Conservation (phyloP, 176 grass and related monocot species). For the Musa troglodytarum region DNA sequence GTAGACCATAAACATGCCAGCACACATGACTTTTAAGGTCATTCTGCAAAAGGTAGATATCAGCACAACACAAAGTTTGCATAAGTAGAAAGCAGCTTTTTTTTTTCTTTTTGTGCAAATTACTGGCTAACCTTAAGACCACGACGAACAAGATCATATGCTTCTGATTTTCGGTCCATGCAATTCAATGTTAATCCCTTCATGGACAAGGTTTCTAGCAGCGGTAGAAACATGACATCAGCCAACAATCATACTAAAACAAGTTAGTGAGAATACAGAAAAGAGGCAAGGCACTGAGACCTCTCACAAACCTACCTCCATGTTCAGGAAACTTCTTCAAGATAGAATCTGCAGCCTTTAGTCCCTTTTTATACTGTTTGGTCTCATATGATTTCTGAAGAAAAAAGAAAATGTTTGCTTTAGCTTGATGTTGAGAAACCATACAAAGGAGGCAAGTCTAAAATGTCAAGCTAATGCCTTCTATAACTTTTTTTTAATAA, state of each 20-base stretch:
- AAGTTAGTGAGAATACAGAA: neutral
- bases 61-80: conserved; percentile 23
- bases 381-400: conserved; percentile 91
- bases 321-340: conserved; percentile 93
- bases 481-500: neutral
- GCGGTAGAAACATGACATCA: neutral
- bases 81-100: conserved; percentile 7
- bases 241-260: neutral
- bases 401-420: conserved; percentile 13
- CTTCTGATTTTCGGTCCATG: conserved; percentile 91
- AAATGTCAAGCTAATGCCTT: neutral
- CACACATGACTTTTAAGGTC: conserved; percentile 99
- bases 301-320: conserved; percentile 38
- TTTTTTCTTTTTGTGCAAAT: neutral
- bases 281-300: neutral
- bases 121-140: conserved; percentile 57
- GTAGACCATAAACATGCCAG: conserved; percentile 98
- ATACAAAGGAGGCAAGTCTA: neutral
- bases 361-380: conserved; percentile 90
- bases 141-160: conserved; percentile 84
- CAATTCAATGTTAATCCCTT: conserved; percentile 88
- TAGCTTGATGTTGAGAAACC: neutral
- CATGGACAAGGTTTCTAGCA: conserved; percentile 89
- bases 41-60: conserved; percentile 42
- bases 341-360: conserved; percentile 90